These are phyloP conservation scores for Pseudonitzschia pungens DNA, from an alignment of 108 stramenopile genomes.

Conservation along the genomic window DNA sequence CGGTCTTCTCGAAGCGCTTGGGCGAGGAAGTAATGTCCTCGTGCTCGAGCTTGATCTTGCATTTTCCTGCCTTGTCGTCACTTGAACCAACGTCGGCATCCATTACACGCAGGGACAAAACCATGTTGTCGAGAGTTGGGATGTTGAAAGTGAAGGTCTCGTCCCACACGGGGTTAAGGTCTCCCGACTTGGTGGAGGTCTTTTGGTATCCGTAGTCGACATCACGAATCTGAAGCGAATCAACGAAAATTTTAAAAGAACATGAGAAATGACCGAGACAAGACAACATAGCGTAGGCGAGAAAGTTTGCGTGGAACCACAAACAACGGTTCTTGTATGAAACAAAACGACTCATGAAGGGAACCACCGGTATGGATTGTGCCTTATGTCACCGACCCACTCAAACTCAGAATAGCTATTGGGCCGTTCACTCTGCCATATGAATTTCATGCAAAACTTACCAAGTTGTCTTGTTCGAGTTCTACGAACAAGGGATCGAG, in stretches of 20 bases:
- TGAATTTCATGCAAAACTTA: no score
- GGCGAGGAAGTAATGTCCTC: slow-evolving; percentile 29
- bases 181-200: slow-evolving; percentile 44
- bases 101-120: slow-evolving; percentile 42
- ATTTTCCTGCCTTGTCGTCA: slow-evolving; percentile 45
- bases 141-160: slow-evolving; percentile 45
- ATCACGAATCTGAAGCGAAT: neutral
- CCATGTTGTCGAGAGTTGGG: slow-evolving; percentile 51
- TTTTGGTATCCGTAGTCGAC: slow-evolving; percentile 13
- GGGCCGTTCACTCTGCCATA: no score
- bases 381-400: no score
- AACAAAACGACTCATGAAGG: no score
- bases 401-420: no score
- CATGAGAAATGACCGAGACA: neutral
- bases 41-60: slow-evolving; percentile 47
- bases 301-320: no score
- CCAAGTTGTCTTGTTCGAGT: slow-evolving; percentile 2
- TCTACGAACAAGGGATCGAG: neutral
- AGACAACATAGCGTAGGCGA: neutral
- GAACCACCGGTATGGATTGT: no score
- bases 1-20: slow-evolving; percentile 19
- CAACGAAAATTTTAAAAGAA: neutral
- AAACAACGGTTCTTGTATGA: no score
- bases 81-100: slow-evolving; percentile 45
- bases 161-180: slow-evolving; percentile 49